Percentiles rank a stretch among this genome's conserved stretches.
Conservation (phyloP, 75 land plant genomes). For the Larix kaempferi region DNA sequence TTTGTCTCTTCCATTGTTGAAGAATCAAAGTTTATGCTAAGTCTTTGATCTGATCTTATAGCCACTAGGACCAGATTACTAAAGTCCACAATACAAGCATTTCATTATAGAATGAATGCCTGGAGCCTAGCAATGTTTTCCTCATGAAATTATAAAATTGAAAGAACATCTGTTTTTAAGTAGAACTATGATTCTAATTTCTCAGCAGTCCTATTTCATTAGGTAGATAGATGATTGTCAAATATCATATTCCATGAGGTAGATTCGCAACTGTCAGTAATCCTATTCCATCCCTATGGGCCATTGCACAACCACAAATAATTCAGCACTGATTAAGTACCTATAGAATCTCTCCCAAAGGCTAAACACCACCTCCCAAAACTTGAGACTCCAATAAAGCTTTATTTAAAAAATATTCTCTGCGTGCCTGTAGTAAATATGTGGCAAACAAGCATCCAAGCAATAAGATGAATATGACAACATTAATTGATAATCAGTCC, state of each 20-base stretch:
- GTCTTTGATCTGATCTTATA: background rate
- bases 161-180: background rate
- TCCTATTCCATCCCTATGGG: background rate
- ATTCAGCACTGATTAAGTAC: background rate
- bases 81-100: background rate
- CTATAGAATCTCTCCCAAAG: slow-evolving; percentile 8
- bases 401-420: background rate
- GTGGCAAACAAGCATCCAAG: background rate
- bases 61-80: background rate
- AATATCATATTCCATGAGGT: background rate
- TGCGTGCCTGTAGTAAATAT: background rate
- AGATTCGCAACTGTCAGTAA: background rate
- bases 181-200: background rate
- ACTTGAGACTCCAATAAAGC: background rate
- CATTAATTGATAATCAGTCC: no score
- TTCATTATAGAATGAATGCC: background rate
- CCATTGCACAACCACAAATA: background rate
- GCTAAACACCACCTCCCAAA: background rate
- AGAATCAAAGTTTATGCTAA: background rate
- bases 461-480: background rate
- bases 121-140: background rate
- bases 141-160: background rate
- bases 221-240: background rate
- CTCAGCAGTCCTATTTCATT: background rate
- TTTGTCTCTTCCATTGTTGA: background rate